phyloP scores from a whole-genome alignment of 352 stramenopile genomes.

The Salisapilia sapeloensis region DNA sequence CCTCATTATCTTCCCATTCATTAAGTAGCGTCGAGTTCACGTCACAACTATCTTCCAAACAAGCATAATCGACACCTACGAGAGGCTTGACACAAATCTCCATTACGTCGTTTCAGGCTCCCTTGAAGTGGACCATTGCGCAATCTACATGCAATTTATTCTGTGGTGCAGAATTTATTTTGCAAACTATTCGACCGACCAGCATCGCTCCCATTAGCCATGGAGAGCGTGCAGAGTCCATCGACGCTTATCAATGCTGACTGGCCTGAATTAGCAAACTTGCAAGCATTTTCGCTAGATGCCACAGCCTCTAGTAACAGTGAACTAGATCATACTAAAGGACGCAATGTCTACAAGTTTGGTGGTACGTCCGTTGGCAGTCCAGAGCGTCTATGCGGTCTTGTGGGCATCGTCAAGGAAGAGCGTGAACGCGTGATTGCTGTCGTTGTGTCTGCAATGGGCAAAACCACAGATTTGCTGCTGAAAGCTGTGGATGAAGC shows the following conservation, averaged over 20 bases:
- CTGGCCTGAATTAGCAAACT: constrained; percentile 14
- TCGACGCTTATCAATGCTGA: constrained; percentile 48
- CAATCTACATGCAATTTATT: no score
- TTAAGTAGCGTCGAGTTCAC: no score
- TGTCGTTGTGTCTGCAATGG: constrained; percentile 68
- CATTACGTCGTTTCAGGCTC: constrained; percentile 2
- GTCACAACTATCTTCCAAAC: no score
- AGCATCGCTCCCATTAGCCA: no score
- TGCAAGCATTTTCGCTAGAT: constrained; percentile 14
- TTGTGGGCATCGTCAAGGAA: constrained; percentile 43
- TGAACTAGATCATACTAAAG: constrained; percentile 32
- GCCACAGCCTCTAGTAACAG: constrained; percentile 2
- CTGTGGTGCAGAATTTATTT: no score
- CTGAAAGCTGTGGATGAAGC: constrained; percentile 45
- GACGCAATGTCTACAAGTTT: constrained; percentile 78
- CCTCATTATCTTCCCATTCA: no score
- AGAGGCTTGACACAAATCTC: constrained; percentile 3
- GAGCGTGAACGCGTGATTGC: constrained; percentile 37
- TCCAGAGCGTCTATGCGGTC: constrained; percentile 30
- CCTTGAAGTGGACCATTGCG: no score
- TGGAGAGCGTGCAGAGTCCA: no score
- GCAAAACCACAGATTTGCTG: constrained; percentile 56
- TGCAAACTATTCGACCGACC: no score
- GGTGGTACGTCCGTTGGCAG: constrained; percentile 61
- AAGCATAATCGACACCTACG: not conserved